Evolutionary conservation across 495 filamentous ascomycete genomes (phyloP).

Genomic region (Penicillium silybi): DNA sequence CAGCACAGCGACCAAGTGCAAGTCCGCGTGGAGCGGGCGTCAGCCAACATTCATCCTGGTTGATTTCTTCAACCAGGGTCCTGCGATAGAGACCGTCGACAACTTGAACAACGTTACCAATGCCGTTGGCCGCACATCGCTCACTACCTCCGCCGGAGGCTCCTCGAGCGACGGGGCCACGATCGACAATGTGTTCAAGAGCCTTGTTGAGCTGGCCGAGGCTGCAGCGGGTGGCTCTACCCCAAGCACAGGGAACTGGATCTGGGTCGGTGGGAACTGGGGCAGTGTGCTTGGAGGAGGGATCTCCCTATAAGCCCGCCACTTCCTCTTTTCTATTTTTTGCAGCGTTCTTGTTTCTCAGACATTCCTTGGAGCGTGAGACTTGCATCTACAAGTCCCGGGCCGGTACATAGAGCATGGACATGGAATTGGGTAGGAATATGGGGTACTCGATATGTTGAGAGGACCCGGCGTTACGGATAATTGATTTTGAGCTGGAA

Average conservation of each 20-base stretch:
- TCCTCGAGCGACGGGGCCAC: conserved; percentile 31
- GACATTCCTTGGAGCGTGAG: neutral
- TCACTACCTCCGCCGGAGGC: conserved; percentile 20
- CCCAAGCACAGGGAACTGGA: conserved; percentile 42
- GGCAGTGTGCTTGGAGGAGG: conserved; percentile 39
- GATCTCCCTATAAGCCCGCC: conserved; percentile 25
- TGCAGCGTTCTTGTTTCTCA: conserved; percentile 20
- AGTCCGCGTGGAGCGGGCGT: conserved; percentile 45
- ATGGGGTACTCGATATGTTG: neutral
- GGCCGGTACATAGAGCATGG: conserved; percentile 21
- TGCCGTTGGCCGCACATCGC: conserved; percentile 36
- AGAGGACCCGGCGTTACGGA: conserved; percentile 5
- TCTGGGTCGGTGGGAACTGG: conserved; percentile 49
- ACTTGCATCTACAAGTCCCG: neutral
- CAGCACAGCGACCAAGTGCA: conserved; percentile 52
- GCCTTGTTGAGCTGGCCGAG: conserved; percentile 34
- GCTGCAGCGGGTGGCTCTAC: conserved; percentile 34
- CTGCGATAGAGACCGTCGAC: conserved; percentile 60
- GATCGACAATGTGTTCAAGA: conserved; percentile 38
- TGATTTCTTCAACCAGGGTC: conserved; percentile 68
- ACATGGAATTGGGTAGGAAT: neutral
- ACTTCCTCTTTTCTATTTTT: conserved; percentile 1
- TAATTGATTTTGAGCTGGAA: neutral
- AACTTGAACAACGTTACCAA: conserved; percentile 57
- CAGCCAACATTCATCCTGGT: conserved; percentile 67